These are phyloP conservation scores for Xylaria longipes DNA, from an alignment of 495 filamentous ascomycete genomes.

Conservation along the genomic window DNA sequence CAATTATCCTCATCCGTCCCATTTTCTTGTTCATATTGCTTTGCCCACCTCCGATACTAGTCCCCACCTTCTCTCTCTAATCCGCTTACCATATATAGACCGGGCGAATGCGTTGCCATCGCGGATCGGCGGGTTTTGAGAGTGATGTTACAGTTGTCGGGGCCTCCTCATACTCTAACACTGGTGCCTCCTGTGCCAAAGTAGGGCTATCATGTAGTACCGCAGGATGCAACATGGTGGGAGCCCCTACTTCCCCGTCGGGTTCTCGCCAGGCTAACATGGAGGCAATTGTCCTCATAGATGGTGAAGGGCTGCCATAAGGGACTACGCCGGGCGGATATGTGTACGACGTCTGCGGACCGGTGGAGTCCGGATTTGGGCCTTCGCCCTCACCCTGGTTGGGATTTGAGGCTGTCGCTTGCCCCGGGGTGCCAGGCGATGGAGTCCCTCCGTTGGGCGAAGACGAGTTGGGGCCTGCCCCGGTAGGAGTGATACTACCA, in stretches of 20 bases:
- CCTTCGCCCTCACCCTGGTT: constrained; percentile 18
- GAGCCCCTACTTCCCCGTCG: constrained; percentile 27
- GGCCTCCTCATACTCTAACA: constrained; percentile 24
- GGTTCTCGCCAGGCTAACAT: constrained; percentile 37
- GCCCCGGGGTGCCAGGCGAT: constrained; percentile 17
- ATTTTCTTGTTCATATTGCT: constrained; percentile 20
- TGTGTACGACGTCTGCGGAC: constrained; percentile 33
- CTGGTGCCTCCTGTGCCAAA: not conserved
- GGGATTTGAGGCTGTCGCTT: constrained; percentile 29
- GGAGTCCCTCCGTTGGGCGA: constrained; percentile 15
- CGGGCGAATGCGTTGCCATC: constrained; percentile 38
- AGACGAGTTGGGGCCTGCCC: constrained; percentile 22
- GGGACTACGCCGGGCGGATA: constrained; percentile 33
- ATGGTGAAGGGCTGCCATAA: constrained; percentile 30
- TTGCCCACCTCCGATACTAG: not conserved
- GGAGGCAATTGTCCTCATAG: constrained; percentile 33
- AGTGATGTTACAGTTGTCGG: constrained; percentile 25
- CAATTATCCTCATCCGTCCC: constrained; percentile 13
- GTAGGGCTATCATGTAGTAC: constrained; percentile 4
- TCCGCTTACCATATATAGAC: constrained; percentile 34
- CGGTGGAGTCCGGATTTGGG: constrained; percentile 7
- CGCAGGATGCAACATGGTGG: constrained; percentile 26
- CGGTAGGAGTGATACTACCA: constrained; percentile 18
- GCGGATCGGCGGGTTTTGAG: constrained; percentile 25
- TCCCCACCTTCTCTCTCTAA: not conserved